Evolutionary conservation across 2,329 filamentous ascomycete genomes (phyloP), one percentile per base, ranked within the genome.

Genomic region (Penicillium vulpinum): DNA sequence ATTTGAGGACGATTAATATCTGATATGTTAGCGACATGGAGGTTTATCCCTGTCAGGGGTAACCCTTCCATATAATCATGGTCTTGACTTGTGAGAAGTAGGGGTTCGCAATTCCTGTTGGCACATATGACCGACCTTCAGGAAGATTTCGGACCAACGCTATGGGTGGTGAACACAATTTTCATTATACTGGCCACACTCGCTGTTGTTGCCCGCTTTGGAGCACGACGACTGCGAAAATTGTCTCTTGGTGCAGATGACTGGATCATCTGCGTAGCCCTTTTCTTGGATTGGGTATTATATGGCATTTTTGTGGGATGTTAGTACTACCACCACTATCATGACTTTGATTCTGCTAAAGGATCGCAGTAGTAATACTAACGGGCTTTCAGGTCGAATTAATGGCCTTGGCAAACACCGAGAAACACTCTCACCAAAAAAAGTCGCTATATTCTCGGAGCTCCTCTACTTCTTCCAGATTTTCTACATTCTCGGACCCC

Each of bases 391-490:
- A 48, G 45, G 45, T 36, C 45, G 45, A 26, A 48, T 48, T 1
- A 48, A 48, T 36, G 45, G 45, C 3, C 31, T 47, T n/a, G 41
- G 51, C 21, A 53, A 53, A 10, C 51, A 53, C 13, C 51, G 41
- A 24, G 39, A 10, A 15, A 31, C 29, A 2, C 29, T 53, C 5
- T 9, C 21, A 36, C 29, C 15, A 46, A 41, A 43, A 15, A 24
- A 46, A 2, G 33, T 53, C 33, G 41, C 41, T 9, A 10, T 22
- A 24, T 53, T 53, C 51, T 22, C 16, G 1, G 5, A 53, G 10
- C 51, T 53, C n/a, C 54, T 56, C 40, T 56, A 56, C 28, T 51
- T 51, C 21, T 46, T 52, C 29, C 54, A 56, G 33, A 45, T 56
- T 7, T 33, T 44, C 40, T 56, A 56, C n/a, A 28, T 56, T 0